Base-by-base conservation (phyloP, 139 green algal genomes). In the Coccomyxa sp. region DNA sequence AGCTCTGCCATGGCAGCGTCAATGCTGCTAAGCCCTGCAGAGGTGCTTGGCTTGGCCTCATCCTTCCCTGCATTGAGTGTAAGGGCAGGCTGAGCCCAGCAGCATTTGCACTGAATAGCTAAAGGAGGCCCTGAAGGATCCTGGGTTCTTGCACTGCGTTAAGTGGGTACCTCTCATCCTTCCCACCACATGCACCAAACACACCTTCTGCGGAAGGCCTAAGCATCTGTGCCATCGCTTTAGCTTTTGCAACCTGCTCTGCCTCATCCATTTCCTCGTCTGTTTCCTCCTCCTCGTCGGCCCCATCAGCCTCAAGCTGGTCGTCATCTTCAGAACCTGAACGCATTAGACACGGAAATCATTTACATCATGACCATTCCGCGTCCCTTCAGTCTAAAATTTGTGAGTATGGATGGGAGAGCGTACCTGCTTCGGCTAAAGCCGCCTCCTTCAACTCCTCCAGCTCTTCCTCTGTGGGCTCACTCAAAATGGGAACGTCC, bases 1-100 rank as follows among this genome's bases (percentile, higher is more conserved):
- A 99, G 90, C 88, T 98, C 95, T 13, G 89, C 92, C 82, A 99
- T 83, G 27, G 87, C 89, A 13, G 81, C 83, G 10, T 85, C 88
- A 71, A 94, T 63, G 38, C 59, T 31, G 58, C 82, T 81, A 17
- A 77, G n/a, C 32, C 60, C 78, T 28, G 21, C 23, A 16, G 23
- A 23, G 30, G 17, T n/a, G 66, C 59, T 9, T 28, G 25, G 0
- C 31, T 13, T 58, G 15, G 27, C 13, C 60, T 57, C 77, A 74
- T 31, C 58, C 58, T 74, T 30, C 28, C 25, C 59, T 30, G 57
- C 63, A 59, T 10, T 21, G 28, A 57, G 13, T 68, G 11, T n/a
- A 57, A 45, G n/a, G 9, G 32, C 31, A 80, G 21, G 76, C 76
- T 63, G 31, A 16, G 30, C 76, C 71, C 57, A 18, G 58, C 51